phyloP scores from a whole-genome alignment of 805 yeast species.

The Torulaspora quercuum region DNA sequence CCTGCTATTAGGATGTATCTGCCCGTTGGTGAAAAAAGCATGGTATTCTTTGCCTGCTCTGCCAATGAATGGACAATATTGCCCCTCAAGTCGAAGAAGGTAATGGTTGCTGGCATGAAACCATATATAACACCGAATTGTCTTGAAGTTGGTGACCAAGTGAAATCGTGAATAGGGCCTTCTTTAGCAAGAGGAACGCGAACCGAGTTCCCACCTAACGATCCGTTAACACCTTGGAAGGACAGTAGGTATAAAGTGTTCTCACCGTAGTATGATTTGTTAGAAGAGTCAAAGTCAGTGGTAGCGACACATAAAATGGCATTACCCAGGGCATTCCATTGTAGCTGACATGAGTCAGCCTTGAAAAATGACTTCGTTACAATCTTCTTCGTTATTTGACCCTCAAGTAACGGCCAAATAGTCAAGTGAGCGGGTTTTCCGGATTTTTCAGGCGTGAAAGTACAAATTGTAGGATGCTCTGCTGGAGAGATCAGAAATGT shows the following conservation, averaged over 20 bases:
- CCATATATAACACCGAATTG: constrained; percentile 98
- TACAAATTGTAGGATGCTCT: constrained; percentile 81
- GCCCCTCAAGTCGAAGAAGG: constrained; percentile 93
- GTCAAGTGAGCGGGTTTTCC: constrained; percentile 89
- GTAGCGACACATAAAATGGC: constrained; percentile 90
- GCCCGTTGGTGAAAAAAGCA: constrained; percentile 91
- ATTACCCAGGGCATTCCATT: constrained; percentile 94
- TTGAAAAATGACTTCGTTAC: constrained; percentile 88
- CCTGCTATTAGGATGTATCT: constrained; percentile 91
- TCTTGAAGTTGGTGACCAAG: constrained; percentile 94
- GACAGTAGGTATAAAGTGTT: constrained; percentile 78
- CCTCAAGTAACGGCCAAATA: constrained; percentile 50
- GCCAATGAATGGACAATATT: constrained; percentile 79
- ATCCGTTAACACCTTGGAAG: constrained; percentile 51
- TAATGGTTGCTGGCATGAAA: constrained; percentile 93
- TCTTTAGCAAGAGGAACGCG: constrained; percentile 83
- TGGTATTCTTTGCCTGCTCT: constrained; percentile 83
- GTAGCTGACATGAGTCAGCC: constrained; percentile 88
- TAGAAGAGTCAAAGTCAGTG: constrained; percentile 92
- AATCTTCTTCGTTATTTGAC: constrained; percentile 58
- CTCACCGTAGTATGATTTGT: constrained; percentile 95
- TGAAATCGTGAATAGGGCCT: constrained; percentile 96
- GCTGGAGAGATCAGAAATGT: constrained; percentile 78
- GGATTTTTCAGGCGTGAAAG: constrained; percentile 79
- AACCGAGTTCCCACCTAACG: constrained; percentile 88